These are phyloP conservation scores for Diaporthe nobilis DNA, from an alignment of 2,329 filamentous ascomycete species.

Conservation along the genomic window DNA sequence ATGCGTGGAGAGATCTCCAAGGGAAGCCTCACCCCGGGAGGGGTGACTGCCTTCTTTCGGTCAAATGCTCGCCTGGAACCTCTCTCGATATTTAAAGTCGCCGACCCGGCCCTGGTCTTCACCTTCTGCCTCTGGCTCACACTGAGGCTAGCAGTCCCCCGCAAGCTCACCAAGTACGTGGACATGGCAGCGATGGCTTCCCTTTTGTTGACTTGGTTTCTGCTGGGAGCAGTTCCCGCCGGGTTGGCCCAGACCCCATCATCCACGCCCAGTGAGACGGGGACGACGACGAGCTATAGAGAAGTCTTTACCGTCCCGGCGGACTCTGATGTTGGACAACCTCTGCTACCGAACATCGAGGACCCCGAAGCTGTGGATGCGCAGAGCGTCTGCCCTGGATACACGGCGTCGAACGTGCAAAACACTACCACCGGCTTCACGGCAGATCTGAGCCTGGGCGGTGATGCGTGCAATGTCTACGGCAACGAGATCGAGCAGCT, in stretches of 20 bases:
- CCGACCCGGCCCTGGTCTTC: background rate
- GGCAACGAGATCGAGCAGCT: constrained; percentile 76
- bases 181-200: constrained; percentile 37
- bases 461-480: constrained; percentile 79
- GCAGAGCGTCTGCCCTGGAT: constrained; percentile 70
- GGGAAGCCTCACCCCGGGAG: background rate
- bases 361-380: constrained; percentile 40
- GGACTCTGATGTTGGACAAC: constrained; percentile 36
- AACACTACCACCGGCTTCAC: constrained; percentile 69
- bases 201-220: constrained; percentile 16
- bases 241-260: constrained; percentile 22
- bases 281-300: constrained; percentile 36
- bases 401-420: constrained; percentile 73
- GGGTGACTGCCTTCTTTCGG: background rate
- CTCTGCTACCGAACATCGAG: constrained; percentile 38
- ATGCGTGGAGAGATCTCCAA: constrained; percentile 8
- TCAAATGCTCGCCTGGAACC: constrained; percentile 17
- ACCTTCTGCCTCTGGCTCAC: constrained; percentile 16
- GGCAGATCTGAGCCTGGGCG: constrained; percentile 78
- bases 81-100: constrained; percentile 19
- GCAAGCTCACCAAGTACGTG: constrained; percentile 25
- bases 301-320: constrained; percentile 40
- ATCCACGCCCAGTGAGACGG: background rate
- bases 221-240: constrained; percentile 22
- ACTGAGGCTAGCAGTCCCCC: constrained; percentile 25